Conservation (phyloP, 352 stramenopile genomes). For the Phytophthora meadii region DNA sequence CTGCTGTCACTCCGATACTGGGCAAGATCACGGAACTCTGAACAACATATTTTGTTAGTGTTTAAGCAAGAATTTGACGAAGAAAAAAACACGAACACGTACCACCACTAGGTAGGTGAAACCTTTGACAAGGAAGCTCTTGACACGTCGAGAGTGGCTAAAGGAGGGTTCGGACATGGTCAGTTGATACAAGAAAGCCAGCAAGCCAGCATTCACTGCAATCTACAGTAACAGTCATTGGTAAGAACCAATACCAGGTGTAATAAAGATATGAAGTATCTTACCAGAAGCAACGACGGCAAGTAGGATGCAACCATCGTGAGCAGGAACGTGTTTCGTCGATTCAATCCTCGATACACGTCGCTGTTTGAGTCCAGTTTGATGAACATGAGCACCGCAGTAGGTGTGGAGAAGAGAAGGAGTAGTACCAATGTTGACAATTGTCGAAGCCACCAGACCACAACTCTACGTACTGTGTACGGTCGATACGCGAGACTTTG, state of each 20-base stretch:
- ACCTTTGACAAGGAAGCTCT: slow-evolving; percentile 78
- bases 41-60: background rate
- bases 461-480: slow-evolving; percentile 44
- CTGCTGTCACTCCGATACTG: slow-evolving; percentile 78
- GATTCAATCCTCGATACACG: slow-evolving; percentile 60
- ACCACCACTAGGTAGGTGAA: slow-evolving; percentile 83
- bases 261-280: slow-evolving; percentile 5
- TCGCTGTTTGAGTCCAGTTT: slow-evolving; percentile 74
- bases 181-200: slow-evolving; percentile 74
- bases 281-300: slow-evolving; percentile 74
- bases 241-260: slow-evolving; percentile 1
- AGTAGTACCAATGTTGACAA: slow-evolving; percentile 59
- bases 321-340: slow-evolving; percentile 55
- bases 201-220: slow-evolving; percentile 74
- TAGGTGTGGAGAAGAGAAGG: slow-evolving; percentile 79
- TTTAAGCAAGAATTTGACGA: background rate
- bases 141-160: slow-evolving; percentile 69
- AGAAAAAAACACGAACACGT: slow-evolving; percentile 17
- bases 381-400: slow-evolving; percentile 83
- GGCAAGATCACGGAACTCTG: slow-evolving; percentile 84
- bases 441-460: slow-evolving; percentile 58
- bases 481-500: slow-evolving; percentile 71
- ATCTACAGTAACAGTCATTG: slow-evolving; percentile 46
- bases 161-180: slow-evolving; percentile 73
- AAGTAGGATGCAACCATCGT: slow-evolving; percentile 76